A percentile compares a stretch with the other conserved stretches of the same genome.
These are phyloP conservation scores for Pythium sp. DNA, from an alignment of 352 stramenopile genomes.

Conservation along the genomic window DNA sequence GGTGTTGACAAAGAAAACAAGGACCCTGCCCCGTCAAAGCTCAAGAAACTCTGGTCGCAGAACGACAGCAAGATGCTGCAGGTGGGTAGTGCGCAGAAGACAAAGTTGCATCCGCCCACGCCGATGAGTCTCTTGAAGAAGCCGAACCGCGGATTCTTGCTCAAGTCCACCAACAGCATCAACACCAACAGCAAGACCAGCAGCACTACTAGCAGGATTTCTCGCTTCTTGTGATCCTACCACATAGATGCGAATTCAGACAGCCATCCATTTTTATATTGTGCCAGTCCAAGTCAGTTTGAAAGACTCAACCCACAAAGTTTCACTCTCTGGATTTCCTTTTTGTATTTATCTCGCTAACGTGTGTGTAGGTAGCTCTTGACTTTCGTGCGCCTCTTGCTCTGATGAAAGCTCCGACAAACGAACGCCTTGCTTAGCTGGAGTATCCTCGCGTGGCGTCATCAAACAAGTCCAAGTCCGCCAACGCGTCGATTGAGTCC, in stretches of 20 bases:
- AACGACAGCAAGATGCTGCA: constrained; percentile 7
- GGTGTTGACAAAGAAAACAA: constrained; percentile 26
- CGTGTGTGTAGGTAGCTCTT: not conserved
- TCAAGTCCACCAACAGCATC: not conserved
- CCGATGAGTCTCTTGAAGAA: constrained; percentile 9
- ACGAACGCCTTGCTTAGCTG: not conserved
- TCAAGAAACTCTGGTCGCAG: constrained; percentile 14
- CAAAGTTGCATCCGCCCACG: not conserved
- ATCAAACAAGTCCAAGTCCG: constrained; percentile 14
- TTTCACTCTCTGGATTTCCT: constrained; percentile 1
- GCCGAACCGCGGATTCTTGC: not conserved
- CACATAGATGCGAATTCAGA: not conserved
- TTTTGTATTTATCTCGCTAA: not conserved
- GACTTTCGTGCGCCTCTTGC: not conserved
- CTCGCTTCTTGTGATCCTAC: not conserved
- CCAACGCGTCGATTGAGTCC: constrained; percentile 18
- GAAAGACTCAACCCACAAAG: not conserved
- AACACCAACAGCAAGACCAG: not conserved
- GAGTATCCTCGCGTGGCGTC: not conserved
- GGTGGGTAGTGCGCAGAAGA: constrained; percentile 6
- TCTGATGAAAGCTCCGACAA: not conserved
- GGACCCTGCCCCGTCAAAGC: constrained; percentile 7
- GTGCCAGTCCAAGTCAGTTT: not conserved
- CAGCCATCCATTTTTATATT: not conserved
- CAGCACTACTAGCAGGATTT: not conserved